Base-by-base conservation (phyloP, 2,329 filamentous ascomycete species). In the Aureobasidium melanogenum region DNA sequence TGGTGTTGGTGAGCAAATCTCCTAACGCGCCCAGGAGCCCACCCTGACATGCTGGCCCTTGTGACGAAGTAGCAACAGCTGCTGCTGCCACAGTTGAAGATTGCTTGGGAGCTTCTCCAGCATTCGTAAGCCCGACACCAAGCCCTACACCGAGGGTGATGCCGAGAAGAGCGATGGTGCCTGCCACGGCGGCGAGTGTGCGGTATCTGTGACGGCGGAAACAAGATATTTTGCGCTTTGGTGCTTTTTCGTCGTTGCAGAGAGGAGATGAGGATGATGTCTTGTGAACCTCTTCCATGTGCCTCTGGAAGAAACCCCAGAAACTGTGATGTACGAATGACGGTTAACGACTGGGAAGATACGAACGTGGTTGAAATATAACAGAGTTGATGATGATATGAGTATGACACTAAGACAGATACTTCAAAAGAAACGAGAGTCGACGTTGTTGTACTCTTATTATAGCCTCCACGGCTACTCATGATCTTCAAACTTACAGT, bases 101-200 rank as follows among this genome's bases (percentile, higher is more conserved):
- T 1, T 51, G 22, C 7, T 30, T 5, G 24, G 54, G 41, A n/a
- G 39, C 41, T 12, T 34, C 3, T 24, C 7, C 54, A 7, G 28
- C 24, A 4, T 54, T 44, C 22, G 55, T 62, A 8, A 61, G 28
- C 26, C 62, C 59, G 22, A 64, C 47, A 32, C 59, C 59, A 4
- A 64, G 55, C 8, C 63, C 63, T 17, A 64, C 63, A 30, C 63
- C 63, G 12, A 64, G 56, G 22, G 58, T 60, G 34, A 64, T 56
- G 19, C 57, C 61, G 14, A 64, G 47, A 19, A 64, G 17, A 24
- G 61, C 28, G 38, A 62, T 56, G n/a, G 55, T 55, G 4, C 30
- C 62, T 17, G 55, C 55, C 28, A 55, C 60, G 28, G 32, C 19
- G 41, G 30, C 22, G 22, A 61, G 59, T 5, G 46, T 60, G 22